Evolutionary conservation across 805 yeast species (phyloP).

Genomic region (Pichia cephalocereana): DNA sequence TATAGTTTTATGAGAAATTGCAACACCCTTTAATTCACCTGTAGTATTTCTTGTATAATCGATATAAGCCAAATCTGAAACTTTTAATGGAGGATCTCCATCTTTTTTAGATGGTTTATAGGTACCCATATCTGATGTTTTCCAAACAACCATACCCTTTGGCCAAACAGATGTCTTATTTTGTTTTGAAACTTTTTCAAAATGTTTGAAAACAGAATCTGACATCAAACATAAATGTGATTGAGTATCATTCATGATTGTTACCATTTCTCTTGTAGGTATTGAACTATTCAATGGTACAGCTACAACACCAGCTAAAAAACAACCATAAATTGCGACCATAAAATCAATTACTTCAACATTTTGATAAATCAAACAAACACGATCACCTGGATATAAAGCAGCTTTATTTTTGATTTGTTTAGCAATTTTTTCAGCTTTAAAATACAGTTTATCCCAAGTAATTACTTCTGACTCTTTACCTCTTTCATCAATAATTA

Average conservation of each 20-base stretch:
- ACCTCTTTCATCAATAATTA: constrained; percentile 67
- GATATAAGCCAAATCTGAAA: constrained; percentile 83
- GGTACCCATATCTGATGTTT: constrained; percentile 79
- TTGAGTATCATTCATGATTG: constrained; percentile 64
- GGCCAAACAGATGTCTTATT: constrained; percentile 45
- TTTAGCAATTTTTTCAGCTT: constrained; percentile 83
- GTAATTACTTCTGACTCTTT: constrained; percentile 68
- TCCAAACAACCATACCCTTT: constrained; percentile 62
- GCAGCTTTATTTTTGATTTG: constrained; percentile 67
- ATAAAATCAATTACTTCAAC: constrained; percentile 79
- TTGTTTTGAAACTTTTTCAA: constrained; percentile 49
- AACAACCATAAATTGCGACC: constrained; percentile 82
- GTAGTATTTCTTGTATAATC: constrained; percentile 86
- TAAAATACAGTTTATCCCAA: constrained; percentile 82
- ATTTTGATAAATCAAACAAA: constrained; percentile 74
- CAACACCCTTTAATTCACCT: constrained; percentile 90
- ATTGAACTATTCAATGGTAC: constrained; percentile 80
- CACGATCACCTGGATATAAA: constrained; percentile 73
- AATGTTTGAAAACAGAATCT: constrained; percentile 63
- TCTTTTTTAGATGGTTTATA: constrained; percentile 49
- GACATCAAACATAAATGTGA: constrained; percentile 74
- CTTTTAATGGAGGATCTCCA: constrained; percentile 56
- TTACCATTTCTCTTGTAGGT: constrained; percentile 58
- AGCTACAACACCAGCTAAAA: constrained; percentile 88
- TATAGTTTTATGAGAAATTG: constrained; percentile 80